A percentile compares a stretch with the other conserved stretches of the same genome.
These are phyloP conservation scores for Plicaturopsis crispa DNA, from an alignment of 768 basidiomycete species.

Conservation along the genomic window DNA sequence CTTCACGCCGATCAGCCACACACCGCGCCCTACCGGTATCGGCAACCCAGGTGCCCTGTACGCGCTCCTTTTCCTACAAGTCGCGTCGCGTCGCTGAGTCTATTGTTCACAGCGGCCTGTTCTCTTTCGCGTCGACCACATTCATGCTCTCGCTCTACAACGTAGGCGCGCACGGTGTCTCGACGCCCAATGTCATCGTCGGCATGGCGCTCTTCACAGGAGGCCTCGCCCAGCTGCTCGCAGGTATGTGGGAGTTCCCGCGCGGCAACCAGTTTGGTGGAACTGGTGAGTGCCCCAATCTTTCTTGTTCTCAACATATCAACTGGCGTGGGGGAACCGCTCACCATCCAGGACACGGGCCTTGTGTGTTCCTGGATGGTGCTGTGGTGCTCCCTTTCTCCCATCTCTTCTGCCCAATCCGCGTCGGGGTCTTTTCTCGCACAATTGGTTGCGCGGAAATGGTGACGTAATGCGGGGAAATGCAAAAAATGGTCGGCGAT, in stretches of 20 bases:
- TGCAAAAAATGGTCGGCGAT: too few species aligned
- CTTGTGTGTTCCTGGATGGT: too few species aligned
- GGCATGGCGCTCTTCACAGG: slow-evolving; percentile 86
- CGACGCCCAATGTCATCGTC: slow-evolving; percentile 60
- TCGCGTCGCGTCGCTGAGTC: not conserved
- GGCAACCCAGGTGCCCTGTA: slow-evolving; percentile 18
- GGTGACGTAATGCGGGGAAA: too few species aligned
- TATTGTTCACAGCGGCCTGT: slow-evolving; percentile 48
- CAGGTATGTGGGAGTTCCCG: slow-evolving; percentile 86
- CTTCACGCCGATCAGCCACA: not conserved
- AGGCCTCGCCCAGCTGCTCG: slow-evolving; percentile 78
- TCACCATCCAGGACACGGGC: too few species aligned
- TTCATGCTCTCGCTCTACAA: slow-evolving; percentile 76
- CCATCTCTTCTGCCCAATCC: too few species aligned
- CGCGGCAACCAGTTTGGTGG: slow-evolving; percentile 65
- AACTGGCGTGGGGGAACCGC: too few species aligned
- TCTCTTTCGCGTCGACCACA: slow-evolving; percentile 80
- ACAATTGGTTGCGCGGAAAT: too few species aligned
- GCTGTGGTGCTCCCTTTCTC: too few species aligned
- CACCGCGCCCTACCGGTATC: not conserved
- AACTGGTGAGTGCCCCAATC: slow-evolving; percentile 54
- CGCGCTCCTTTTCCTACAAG: slow-evolving; percentile 1
- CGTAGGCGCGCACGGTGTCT: slow-evolving; percentile 43
- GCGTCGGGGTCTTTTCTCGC: too few species aligned
- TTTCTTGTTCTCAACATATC: too few species aligned